These are phyloP conservation scores for Lagerstroemia speciosa DNA, from an alignment of 345 rosid genomes.

Conservation along the genomic window DNA sequence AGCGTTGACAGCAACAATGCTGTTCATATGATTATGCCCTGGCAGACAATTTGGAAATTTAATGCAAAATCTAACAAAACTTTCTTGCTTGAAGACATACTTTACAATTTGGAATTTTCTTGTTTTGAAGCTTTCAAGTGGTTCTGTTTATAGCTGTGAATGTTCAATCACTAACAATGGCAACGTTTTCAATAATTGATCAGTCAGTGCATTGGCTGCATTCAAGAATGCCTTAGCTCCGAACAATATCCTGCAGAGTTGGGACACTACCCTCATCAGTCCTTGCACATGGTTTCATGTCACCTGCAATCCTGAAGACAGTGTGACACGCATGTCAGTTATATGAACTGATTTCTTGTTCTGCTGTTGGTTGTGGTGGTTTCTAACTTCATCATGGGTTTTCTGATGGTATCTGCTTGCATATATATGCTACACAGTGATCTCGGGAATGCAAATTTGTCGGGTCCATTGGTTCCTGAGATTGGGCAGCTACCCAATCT, in stretches of 20 bases:
- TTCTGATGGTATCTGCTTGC: constrained; percentile 2
- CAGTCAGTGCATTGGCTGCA: constrained; percentile 81
- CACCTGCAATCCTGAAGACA: constrained; percentile 55
- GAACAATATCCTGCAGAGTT: constrained; percentile 53
- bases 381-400: not conserved
- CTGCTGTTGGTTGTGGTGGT: not conserved
- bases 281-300: constrained; percentile 87
- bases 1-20: not conserved
- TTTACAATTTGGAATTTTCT: not conserved
- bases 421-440: constrained; percentile 21
- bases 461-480: constrained; percentile 50
- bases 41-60: not conserved
- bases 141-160: not conserved
- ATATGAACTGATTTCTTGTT: constrained; percentile 4
- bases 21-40: not conserved
- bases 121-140: not conserved
- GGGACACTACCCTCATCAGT: constrained; percentile 60
- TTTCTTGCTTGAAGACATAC: not conserved
- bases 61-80: no score
- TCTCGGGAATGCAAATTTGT: constrained; percentile 55
- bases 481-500: constrained; percentile 52
- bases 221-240: constrained; percentile 50
- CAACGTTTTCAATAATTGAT: not conserved
- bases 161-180: not conserved
- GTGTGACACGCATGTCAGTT: constrained; percentile 72